Percentiles rank a stretch among this genome's conserved stretches.
Conservation (phyloP, 2,329 filamentous ascomycete species). For the Hyphodiscus sp. region DNA sequence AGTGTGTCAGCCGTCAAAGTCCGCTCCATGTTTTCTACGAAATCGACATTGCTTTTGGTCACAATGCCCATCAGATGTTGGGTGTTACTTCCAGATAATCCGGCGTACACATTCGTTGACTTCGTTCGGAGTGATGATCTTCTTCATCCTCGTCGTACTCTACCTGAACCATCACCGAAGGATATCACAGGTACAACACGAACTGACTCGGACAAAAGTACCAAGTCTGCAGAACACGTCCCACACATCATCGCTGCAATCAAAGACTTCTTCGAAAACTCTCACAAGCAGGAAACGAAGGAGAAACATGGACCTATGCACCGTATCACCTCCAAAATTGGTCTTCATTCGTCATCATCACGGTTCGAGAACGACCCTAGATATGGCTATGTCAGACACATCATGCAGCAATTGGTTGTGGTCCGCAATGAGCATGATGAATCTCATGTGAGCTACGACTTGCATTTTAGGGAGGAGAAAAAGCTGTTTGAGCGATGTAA, state of each 20-base stretch:
- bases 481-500: background rate
- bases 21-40: background rate
- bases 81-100: background rate
- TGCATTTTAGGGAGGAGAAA: background rate
- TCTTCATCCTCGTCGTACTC: background rate
- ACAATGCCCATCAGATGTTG: conserved; percentile 1
- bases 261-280: background rate
- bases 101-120: conserved; percentile 2
- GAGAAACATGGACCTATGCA: background rate
- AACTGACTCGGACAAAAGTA: background rate
- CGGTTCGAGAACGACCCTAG: background rate
- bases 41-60: conserved; percentile 1
- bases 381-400: background rate
- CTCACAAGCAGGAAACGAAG: background rate
- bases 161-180: background rate
- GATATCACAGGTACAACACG: background rate
- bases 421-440: background rate
- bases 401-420: background rate
- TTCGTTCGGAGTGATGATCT: background rate
- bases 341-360: background rate
- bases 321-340: background rate
- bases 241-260: background rate
- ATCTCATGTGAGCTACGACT: background rate
- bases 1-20: background rate
- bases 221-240: background rate